Evolutionary conservation across 108 stramenopile genomes (phyloP).

Genomic region (Seminavis robusta): DNA sequence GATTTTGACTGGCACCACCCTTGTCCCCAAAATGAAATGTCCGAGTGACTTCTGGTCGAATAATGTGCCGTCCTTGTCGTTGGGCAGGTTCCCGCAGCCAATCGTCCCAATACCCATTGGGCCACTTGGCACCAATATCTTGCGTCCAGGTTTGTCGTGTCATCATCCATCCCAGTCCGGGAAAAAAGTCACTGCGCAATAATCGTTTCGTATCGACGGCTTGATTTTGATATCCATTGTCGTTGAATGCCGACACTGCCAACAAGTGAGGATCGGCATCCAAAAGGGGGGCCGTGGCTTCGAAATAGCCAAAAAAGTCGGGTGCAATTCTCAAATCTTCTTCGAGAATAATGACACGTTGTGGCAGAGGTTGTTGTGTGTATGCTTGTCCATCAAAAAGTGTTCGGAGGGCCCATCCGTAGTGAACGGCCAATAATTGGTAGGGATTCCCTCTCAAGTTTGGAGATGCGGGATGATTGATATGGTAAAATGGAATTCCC

Average conservation of each 20-base stretch:
- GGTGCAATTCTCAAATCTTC: constrained; percentile 87
- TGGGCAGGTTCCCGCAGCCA: constrained; percentile 89
- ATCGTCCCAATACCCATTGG: constrained; percentile 92
- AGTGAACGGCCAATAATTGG: constrained; percentile 66
- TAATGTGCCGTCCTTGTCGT: constrained; percentile 71
- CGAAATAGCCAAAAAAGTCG: constrained; percentile 91
- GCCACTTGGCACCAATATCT: constrained; percentile 48
- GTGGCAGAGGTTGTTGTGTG: constrained; percentile 20
- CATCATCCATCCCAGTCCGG: constrained; percentile 97
- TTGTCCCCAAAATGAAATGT: constrained; percentile 83
- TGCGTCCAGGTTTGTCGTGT: constrained; percentile 71
- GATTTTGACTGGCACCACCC: constrained; percentile 59
- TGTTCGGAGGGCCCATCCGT: constrained; percentile 76
- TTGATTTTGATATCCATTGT: constrained; percentile 73
- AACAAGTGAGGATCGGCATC: constrained; percentile 68
- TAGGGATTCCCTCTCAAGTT: constrained; percentile 43
- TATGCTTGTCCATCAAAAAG: constrained; percentile 45
- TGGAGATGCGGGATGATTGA: constrained; percentile 33
- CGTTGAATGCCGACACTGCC: constrained; percentile 93
- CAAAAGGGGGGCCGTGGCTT: constrained; percentile 72
- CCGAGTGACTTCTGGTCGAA: constrained; percentile 84
- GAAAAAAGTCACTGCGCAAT: constrained; percentile 90
- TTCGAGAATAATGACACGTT: constrained; percentile 85
- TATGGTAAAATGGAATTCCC: constrained; percentile 55
- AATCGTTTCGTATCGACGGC: constrained; percentile 52